Conservation (phyloP, 495 filamentous ascomycete genomes). For the Penicillium roqueforti region DNA sequence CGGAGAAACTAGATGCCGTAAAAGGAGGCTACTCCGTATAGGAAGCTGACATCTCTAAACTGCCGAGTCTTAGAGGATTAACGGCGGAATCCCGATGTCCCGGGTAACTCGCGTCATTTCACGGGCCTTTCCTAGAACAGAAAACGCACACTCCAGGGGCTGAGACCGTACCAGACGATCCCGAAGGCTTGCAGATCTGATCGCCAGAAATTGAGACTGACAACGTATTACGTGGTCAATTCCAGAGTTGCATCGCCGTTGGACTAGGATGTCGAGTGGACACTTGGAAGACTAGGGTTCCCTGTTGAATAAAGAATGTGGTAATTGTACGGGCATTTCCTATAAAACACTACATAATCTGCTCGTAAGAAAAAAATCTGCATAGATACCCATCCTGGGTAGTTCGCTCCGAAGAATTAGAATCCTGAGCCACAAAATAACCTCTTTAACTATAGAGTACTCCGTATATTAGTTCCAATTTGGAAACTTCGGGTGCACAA, state of each 20-base stretch:
- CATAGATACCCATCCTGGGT: not conserved
- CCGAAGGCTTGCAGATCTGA: conserved; percentile 37
- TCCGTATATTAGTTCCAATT: not conserved
- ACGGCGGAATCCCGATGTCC: conserved; percentile 11
- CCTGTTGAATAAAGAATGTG: not conserved
- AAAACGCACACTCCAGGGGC: conserved; percentile 15
- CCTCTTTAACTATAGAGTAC: conserved; percentile 13
- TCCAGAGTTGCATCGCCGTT: conserved; percentile 27
- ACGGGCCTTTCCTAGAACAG: conserved; percentile 17
- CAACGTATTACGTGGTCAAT: conserved; percentile 26
- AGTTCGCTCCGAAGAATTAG: no score
- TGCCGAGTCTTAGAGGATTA: conserved; percentile 10
- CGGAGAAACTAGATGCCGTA: conserved; percentile 27
- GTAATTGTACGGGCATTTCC: not conserved
- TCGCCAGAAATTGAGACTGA: conserved; percentile 35
- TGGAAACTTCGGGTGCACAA: conserved; percentile 11
- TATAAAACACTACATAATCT: not conserved
- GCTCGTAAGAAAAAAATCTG: conserved; percentile 8
- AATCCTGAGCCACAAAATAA: conserved; percentile 3
- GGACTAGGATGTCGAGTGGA: conserved; percentile 9
- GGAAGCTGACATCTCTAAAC: conserved; percentile 3
- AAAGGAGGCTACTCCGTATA: conserved; percentile 13
- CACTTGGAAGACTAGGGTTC: not conserved
- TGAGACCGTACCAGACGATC: conserved; percentile 22
- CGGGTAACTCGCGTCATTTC: conserved; percentile 3